Percentiles rank a stretch among this genome's conserved stretches.
Conservation (phyloP, 176 grass and related monocot genomes). For the Carex cristatella region DNA sequence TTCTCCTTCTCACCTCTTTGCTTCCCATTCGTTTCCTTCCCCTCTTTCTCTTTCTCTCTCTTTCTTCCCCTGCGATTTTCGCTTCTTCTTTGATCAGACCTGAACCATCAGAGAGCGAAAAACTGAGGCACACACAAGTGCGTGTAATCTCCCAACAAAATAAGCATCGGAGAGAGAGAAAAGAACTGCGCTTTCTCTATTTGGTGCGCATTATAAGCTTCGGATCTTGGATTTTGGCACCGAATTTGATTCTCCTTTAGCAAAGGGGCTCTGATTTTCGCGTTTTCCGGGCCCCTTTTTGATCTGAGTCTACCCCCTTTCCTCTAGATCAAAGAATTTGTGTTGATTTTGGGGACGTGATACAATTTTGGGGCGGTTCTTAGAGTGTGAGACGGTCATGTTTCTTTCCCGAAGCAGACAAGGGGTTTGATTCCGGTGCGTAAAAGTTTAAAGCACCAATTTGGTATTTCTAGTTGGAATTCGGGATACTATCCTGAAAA, state of each 20-base stretch:
- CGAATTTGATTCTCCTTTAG: slow-evolving; percentile 7
- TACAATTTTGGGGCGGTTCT: neutral
- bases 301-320: neutral
- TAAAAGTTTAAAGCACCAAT: neutral
- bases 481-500: slow-evolving; percentile 4
- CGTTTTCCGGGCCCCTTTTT: neutral
- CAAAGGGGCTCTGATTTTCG: neutral
- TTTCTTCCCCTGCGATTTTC: neutral
- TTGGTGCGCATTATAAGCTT: slow-evolving; percentile 20
- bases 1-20: neutral
- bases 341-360: slow-evolving; percentile 9
- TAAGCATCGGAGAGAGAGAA: neutral
- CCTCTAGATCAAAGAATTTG: slow-evolving; percentile 3
- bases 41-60: neutral
- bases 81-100: slow-evolving; percentile 2
- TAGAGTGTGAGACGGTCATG: slow-evolving; percentile 9
- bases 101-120: neutral
- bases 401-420: neutral
- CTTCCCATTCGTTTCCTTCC: neutral
- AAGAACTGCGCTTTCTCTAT: neutral
- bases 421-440: slow-evolving; percentile 6
- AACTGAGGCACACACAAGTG: neutral
- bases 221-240: slow-evolving; percentile 12
- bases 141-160: neutral
- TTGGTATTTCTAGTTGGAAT: slow-evolving; percentile 19